phyloP scores from a whole-genome alignment of 495 filamentous ascomycete genomes.

The Aspergillus conjunctus region DNA sequence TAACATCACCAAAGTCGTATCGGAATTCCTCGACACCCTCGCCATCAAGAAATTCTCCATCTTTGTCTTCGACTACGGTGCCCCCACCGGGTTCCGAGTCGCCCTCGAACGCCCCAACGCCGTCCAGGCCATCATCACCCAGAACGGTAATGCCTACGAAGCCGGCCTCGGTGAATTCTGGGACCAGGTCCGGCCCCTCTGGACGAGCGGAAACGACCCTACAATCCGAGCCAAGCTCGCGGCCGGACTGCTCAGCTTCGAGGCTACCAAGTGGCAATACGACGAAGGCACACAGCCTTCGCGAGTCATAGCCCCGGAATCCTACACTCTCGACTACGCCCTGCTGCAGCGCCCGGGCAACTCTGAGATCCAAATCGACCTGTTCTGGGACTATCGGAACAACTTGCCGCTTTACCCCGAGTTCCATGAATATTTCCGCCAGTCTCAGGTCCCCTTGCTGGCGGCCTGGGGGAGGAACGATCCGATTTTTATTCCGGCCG shows the following conservation, averaged over 20 bases:
- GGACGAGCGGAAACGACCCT: constrained; percentile 42
- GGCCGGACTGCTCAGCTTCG: constrained; percentile 42
- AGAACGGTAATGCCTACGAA: constrained; percentile 67
- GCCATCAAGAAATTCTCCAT: constrained; percentile 51
- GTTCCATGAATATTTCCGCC: constrained; percentile 62
- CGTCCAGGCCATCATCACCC: constrained; percentile 57
- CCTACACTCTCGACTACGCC: constrained; percentile 52
- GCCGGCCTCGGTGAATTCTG: constrained; percentile 63
- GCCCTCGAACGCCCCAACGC: constrained; percentile 51
- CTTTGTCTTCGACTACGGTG: constrained; percentile 71
- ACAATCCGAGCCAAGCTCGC: constrained; percentile 42
- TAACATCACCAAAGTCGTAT: constrained; percentile 49
- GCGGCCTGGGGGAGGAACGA: constrained; percentile 67
- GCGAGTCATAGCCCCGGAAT: constrained; percentile 50
- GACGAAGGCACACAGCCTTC: constrained; percentile 41
- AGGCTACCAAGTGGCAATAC: constrained; percentile 59
- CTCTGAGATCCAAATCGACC: constrained; percentile 57
- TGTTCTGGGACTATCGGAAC: constrained; percentile 59
- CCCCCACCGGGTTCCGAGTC: constrained; percentile 57
- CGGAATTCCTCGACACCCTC: constrained; percentile 49
- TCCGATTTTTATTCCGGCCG: constrained; percentile 55
- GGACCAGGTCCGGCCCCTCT: constrained; percentile 51
- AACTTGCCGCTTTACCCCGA: constrained; percentile 58
- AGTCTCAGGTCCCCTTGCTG: constrained; percentile 56
- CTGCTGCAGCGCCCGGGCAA: constrained; percentile 54